A percentile compares a stretch with the other conserved stretches of the same genome.
phyloP scores from a whole-genome alignment of 2,329 filamentous ascomycete species.

The Aspergillus piperis region DNA sequence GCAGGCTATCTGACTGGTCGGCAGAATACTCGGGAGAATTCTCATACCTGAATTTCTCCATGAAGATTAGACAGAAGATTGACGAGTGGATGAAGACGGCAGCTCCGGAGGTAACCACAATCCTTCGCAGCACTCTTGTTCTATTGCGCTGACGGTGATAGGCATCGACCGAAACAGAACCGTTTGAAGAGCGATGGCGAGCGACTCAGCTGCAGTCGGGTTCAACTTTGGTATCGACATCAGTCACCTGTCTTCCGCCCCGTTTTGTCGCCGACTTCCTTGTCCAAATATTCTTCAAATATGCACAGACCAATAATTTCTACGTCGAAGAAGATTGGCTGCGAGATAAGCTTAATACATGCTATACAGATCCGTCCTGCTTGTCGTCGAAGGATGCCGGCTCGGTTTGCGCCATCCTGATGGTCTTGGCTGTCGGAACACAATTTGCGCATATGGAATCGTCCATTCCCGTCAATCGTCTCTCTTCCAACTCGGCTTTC shows the following conservation, averaged over 20 bases:
- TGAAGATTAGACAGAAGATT: conserved; percentile 46
- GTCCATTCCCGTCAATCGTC: conserved; percentile 36
- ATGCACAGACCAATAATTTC: conserved; percentile 47
- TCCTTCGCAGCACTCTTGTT: not conserved
- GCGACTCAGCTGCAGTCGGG: conserved; percentile 45
- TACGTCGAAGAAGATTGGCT: conserved; percentile 48
- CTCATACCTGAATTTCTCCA: conserved; percentile 48
- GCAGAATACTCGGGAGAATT: conserved; percentile 50
- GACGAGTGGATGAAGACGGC: conserved; percentile 46
- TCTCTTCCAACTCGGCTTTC: conserved; percentile 25
- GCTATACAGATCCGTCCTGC: conserved; percentile 39
- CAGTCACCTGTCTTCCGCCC: conserved; percentile 44
- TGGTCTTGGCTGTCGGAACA: conserved; percentile 47
- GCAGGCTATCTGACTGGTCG: conserved; percentile 12
- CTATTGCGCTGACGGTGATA: conserved; percentile 19
- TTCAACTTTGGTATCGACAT: conserved; percentile 39
- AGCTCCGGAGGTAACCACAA: conserved; percentile 35
- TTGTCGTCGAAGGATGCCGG: conserved; percentile 42
- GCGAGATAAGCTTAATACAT: conserved; percentile 39
- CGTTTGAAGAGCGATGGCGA: conserved; percentile 46
- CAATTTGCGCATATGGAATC: conserved; percentile 49
- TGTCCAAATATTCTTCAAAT: conserved; percentile 47
- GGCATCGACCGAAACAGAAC: conserved; percentile 40
- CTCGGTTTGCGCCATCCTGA: conserved; percentile 45
- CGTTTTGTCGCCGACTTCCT: conserved; percentile 48